phyloP scores from a whole-genome alignment of 257 asterid species.

The Lantana camara region DNA sequence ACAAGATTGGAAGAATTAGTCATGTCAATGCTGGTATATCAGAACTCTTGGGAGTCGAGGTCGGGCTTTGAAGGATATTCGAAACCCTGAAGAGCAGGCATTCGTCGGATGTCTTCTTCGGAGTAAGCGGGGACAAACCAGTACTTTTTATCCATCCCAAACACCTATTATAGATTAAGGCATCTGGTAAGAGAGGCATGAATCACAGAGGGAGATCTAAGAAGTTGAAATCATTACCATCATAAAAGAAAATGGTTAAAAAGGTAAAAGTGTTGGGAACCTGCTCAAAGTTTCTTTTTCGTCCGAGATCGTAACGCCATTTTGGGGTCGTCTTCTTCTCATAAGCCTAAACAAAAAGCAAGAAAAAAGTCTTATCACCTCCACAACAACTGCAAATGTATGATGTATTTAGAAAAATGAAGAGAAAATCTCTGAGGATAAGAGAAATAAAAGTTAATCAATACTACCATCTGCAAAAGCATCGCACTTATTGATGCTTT shows the following conservation, averaged over 20 bases:
- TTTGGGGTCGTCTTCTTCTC: conserved; percentile 85
- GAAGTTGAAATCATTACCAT: conserved; percentile 7
- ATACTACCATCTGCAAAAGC: conserved; percentile 2
- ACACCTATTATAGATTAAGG: conserved; percentile 43
- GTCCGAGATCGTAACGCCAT: conserved; percentile 98
- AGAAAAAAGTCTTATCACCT: conserved; percentile 18
- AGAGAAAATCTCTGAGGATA: conserved; percentile 1
- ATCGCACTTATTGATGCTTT: too few species aligned
- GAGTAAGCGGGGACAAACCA: conserved; percentile 77
- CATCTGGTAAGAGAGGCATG: neutral
- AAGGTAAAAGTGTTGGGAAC: conserved; percentile 38
- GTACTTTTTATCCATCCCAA: conserved; percentile 64
- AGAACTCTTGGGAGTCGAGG: conserved; percentile 57
- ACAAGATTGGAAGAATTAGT: conserved; percentile 11
- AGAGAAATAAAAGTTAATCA: conserved; percentile 16
- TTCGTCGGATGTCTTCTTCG: conserved; percentile 64
- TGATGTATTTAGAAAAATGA: neutral
- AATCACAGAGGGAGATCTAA: neutral
- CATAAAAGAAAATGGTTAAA: conserved; percentile 8
- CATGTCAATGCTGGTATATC: conserved; percentile 9
- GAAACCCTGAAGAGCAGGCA: conserved; percentile 79
- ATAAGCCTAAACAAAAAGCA: conserved; percentile 66
- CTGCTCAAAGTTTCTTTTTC: conserved; percentile 88
- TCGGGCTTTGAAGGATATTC: conserved; percentile 78
- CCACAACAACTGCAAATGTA: neutral